These are phyloP conservation scores for Erodium maritimum DNA, from an alignment of 345 rosid species.

Conservation along the genomic window DNA sequence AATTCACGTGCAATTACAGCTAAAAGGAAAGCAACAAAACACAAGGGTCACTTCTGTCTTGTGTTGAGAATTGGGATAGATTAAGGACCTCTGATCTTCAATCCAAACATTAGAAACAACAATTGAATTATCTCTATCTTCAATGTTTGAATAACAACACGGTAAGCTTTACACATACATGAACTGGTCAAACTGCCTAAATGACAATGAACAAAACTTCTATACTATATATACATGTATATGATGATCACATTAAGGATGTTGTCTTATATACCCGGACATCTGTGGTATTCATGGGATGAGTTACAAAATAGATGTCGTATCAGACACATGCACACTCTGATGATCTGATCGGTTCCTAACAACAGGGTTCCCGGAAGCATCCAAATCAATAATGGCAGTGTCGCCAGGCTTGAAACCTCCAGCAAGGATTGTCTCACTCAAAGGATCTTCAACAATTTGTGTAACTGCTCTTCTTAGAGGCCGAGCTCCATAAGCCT, in stretches of 20 bases:
- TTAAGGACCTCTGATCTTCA: not conserved
- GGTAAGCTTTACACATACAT: not conserved
- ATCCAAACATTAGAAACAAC: too few relatives aligned
- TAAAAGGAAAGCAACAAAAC: not conserved
- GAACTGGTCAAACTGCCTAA: too few relatives aligned
- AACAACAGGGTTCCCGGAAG: slow-evolving; percentile 59
- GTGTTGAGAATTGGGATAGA: not conserved
- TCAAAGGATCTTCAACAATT: slow-evolving; percentile 66
- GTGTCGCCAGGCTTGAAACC: slow-evolving; percentile 72
- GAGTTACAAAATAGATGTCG: slow-evolving; percentile 18
- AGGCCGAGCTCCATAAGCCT: slow-evolving; percentile 67
- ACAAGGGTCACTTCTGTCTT: not conserved
- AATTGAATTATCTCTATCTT: too few relatives aligned
- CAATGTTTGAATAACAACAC: too few relatives aligned
- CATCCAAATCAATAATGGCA: slow-evolving; percentile 57
- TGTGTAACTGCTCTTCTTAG: slow-evolving; percentile 77
- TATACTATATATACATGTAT: not conserved
- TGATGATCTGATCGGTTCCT: slow-evolving; percentile 27
- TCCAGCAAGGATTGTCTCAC: slow-evolving; percentile 75
- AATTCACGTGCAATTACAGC: slow-evolving; percentile 43
- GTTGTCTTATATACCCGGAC: too few relatives aligned
- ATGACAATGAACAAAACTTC: not conserved
- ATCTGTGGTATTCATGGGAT: not conserved
- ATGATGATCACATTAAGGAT: too few relatives aligned
- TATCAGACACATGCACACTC: slow-evolving; percentile 45